Evolutionary conservation across 495 filamentous ascomycete species (phyloP), one percentile per base, ranked within the genome.

Genomic region (Tuber melanosporum): DNA sequence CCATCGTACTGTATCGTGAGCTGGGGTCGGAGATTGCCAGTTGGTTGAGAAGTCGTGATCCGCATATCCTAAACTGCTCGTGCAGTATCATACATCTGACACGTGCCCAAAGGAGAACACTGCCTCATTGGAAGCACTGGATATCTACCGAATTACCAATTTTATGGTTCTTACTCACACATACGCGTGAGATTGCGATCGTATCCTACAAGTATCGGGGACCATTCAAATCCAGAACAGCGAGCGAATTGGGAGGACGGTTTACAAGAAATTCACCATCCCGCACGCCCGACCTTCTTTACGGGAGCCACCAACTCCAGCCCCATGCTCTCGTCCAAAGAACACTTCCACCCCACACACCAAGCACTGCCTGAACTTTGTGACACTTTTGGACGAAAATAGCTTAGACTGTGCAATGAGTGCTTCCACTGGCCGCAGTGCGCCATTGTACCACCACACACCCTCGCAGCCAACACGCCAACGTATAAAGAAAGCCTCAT

Each of bases 391-490:
- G 0, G 57, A 36, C 57, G 26, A 66, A 66, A 66, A 66, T 66
- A 66, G 57, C 26, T 14, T 66, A 36, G 26, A 10, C 26, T 36
- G 26, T 66, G 57, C 26, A 36, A 66, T 14, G 5, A 66, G n/a
- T 36, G 17, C 26, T 66, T 66, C 57, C 14, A 66, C 9, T 7
- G 57, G 57, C 57, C 26, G 14, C 57, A 36, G 57, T 66, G 6
- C 57, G 57, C 57, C 57, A 66, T 66, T 17, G 57, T 66, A 36
- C 57, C 57, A 66, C 57, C 57, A 17, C 52, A 62, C 57, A n/a
- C 57, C 26, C 36, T 66, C 3, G 26, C 32, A 32, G 26, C 57
- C 57, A 17, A 66, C 57, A 36, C 57, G 26, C 14, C 26, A 12
- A 26, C 52, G 26, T 66, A 66, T 66, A 66, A 66, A 66, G 57